phyloP scores from a whole-genome alignment of 164 flowering plant genomes.

The Hamamelis virginiana region DNA sequence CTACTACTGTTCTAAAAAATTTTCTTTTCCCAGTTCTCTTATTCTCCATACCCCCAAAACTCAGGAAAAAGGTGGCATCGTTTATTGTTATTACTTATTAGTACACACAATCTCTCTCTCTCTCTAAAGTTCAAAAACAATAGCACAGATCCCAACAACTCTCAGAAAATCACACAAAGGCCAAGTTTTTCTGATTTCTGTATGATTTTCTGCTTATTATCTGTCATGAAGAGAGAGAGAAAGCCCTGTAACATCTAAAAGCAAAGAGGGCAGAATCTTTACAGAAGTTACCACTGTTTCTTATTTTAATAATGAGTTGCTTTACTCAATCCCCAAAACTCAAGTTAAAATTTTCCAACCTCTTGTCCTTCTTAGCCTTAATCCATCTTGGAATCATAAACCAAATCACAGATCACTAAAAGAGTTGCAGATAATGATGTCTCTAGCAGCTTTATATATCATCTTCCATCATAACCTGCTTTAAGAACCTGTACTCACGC shows the following conservation, averaged over 20 bases:
- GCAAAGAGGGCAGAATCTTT: slow-evolving; percentile 43
- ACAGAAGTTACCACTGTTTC: slow-evolving; percentile 16
- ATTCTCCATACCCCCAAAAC: slow-evolving; percentile 26
- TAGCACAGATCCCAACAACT: slow-evolving; percentile 43
- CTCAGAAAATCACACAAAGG: slow-evolving; percentile 30
- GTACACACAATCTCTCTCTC: slow-evolving; percentile 16
- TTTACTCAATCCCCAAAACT: slow-evolving; percentile 25
- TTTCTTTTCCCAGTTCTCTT: slow-evolving; percentile 1
- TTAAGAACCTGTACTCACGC: slow-evolving; percentile 17
- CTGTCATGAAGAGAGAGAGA: slow-evolving; percentile 32
- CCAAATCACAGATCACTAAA: neutral
- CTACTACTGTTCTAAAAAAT: neutral
- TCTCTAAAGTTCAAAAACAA: slow-evolving; percentile 8
- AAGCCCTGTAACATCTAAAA: slow-evolving; percentile 9
- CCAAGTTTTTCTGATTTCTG: slow-evolving; percentile 23
- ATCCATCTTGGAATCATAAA: neutral
- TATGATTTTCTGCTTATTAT: slow-evolving; percentile 30
- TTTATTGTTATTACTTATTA: slow-evolving; percentile 16
- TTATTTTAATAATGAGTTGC: slow-evolving; percentile 4
- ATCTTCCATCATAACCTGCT: slow-evolving; percentile 14
- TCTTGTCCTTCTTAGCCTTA: slow-evolving; percentile 5
- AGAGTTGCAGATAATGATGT: slow-evolving; percentile 15
- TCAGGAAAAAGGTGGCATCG: slow-evolving; percentile 32
- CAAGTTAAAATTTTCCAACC: slow-evolving; percentile 6
- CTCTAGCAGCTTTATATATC: slow-evolving; percentile 12